phyloP scores from a whole-genome alignment of 495 filamentous ascomycete species.

The Cetradonia linearis region DNA sequence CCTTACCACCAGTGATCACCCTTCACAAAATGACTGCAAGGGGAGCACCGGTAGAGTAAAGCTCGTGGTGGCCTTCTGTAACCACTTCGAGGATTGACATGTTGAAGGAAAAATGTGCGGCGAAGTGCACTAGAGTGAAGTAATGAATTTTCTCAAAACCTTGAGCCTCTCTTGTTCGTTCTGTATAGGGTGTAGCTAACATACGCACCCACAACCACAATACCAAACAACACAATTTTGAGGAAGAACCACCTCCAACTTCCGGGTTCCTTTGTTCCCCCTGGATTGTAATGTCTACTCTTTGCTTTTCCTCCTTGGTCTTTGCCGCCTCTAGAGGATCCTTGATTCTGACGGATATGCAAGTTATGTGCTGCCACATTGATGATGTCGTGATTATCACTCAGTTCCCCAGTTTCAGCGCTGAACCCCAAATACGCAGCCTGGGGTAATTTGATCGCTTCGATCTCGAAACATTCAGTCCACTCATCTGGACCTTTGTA shows the following conservation, averaged over 20 bases:
- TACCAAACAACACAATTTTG: constrained; percentile 67
- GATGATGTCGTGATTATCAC: constrained; percentile 97
- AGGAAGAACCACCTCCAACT: constrained; percentile 91
- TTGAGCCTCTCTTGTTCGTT: constrained; percentile 57
- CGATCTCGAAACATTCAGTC: constrained; percentile 77
- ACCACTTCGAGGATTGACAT: background rate
- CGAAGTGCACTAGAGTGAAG: background rate
- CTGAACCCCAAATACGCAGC: constrained; percentile 93
- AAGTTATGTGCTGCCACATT: constrained; percentile 79
- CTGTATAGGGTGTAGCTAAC: constrained; percentile 78
- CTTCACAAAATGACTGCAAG: background rate
- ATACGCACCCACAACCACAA: constrained; percentile 62
- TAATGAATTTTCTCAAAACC: constrained; percentile 52
- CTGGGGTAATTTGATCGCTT: constrained; percentile 68
- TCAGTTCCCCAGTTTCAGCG: constrained; percentile 91
- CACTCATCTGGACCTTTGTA: constrained; percentile 85
- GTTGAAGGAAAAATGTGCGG: background rate
- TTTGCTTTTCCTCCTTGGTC: constrained; percentile 32
- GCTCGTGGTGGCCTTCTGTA: background rate
- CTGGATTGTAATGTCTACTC: constrained; percentile 20
- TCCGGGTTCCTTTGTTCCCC: constrained; percentile 38
- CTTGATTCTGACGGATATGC: constrained; percentile 48
- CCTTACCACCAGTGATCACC: too few relatives aligned
- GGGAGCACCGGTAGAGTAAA: background rate
- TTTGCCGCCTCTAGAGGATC: constrained; percentile 23